phyloP scores from a whole-genome alignment of 2,329 filamentous ascomycete species.

The Diplodia mutila region DNA sequence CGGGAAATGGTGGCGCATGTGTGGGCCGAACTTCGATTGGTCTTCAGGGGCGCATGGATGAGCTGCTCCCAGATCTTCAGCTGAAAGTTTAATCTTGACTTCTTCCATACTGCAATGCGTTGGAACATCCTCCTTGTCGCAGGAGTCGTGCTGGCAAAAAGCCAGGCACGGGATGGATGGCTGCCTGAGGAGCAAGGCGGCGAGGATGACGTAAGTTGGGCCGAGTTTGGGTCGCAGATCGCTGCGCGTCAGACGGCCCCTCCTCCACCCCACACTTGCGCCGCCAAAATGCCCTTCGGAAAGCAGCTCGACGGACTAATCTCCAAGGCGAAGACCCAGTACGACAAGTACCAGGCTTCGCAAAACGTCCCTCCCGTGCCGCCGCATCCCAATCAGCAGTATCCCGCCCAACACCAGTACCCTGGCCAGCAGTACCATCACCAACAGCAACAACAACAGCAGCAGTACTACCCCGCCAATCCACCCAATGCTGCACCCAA shows the following conservation, averaged over 20 bases:
- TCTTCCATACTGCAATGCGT: not conserved
- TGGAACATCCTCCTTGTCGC: not conserved
- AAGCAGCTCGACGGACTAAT: constrained; percentile 23
- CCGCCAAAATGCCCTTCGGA: constrained; percentile 18
- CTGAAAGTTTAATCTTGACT: not conserved
- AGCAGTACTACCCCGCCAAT: constrained; percentile 6
- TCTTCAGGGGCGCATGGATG: not conserved
- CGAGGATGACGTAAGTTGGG: constrained; percentile 11
- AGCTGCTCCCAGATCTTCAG: not conserved
- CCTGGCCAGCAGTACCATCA: not conserved
- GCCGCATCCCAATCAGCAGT: constrained; percentile 10
- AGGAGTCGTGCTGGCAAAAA: not conserved
- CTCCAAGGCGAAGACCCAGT: constrained; percentile 22
- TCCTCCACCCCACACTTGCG: constrained; percentile 3
- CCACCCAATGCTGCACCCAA: not conserved
- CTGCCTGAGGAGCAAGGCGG: not conserved
- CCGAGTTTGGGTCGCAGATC: not conserved
- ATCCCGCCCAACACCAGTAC: not conserved
- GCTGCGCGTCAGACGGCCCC: constrained; percentile 5
- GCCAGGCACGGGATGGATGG: not conserved
- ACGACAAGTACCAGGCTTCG: constrained; percentile 24
- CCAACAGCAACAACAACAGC: not conserved
- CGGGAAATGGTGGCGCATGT: too few relatives aligned
- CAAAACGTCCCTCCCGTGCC: not conserved
- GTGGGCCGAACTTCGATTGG: too few relatives aligned